Percentiles rank a stretch among this genome's conserved stretches.
These are phyloP conservation scores for Eucalyptus coolabah DNA, from an alignment of 345 rosid species.

Conservation along the genomic window DNA sequence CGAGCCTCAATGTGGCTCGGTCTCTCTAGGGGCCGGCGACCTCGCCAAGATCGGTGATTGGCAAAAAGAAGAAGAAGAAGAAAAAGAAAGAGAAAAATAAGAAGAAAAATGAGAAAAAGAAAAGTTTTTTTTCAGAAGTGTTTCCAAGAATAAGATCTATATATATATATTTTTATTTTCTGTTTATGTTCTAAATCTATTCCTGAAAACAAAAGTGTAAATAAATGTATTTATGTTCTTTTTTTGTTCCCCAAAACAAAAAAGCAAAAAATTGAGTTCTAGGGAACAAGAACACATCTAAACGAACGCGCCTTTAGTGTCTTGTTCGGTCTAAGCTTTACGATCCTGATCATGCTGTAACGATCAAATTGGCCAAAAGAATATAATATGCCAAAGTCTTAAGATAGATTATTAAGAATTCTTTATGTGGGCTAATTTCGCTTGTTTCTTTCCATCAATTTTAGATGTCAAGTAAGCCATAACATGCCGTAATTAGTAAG, in stretches of 20 bases:
- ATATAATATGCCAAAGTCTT: not conserved
- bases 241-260: too few species aligned
- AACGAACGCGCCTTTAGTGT: accelerated
- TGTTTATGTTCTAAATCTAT: accelerated
- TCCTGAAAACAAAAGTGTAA: accelerated
- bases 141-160: accelerated
- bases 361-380: not conserved
- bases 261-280: too few species aligned
- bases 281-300: too few species aligned
- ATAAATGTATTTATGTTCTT: too few species aligned
- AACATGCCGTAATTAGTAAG: not conserved
- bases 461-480: not conserved
- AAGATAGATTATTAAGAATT: not conserved
- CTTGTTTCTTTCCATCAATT: not conserved
- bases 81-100: too few species aligned
- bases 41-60: too few species aligned
- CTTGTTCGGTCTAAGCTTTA: not conserved
- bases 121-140: accelerated
- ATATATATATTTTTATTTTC: accelerated
- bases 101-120: too few species aligned
- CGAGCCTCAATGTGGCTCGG: accelerated
- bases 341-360: not conserved
- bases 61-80: too few species aligned
- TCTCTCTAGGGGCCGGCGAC: too few species aligned
- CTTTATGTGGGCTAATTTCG: not conserved